Conservation (phyloP, 441 rosid species). For the Gossypium laxum region DNA sequence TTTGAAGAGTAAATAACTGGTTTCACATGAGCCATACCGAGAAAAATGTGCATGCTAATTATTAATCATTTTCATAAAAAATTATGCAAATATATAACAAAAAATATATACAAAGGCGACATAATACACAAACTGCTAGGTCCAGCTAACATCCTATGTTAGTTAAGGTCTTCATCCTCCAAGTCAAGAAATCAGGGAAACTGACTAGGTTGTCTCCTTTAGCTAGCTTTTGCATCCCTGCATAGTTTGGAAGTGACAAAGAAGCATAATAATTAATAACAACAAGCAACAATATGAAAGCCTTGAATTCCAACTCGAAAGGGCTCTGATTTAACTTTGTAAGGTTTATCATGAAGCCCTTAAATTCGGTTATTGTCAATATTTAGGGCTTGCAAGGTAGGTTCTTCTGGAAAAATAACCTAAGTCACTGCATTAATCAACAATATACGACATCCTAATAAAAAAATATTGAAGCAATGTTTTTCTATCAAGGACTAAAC, state of each 20-base stretch:
- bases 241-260: not conserved
- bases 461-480: not conserved
- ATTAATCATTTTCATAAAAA: too few relatives aligned
- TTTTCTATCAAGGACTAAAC: conserved; percentile 6
- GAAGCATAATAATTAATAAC: not conserved
- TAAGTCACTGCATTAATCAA: not conserved
- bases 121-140: not conserved
- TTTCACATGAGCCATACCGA: not conserved
- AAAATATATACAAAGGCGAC: not conserved
- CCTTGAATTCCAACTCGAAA: not conserved
- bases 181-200: not conserved
- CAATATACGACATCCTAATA: not conserved
- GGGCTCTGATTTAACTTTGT: not conserved
- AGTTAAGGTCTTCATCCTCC: not conserved
- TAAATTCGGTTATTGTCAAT: not conserved
- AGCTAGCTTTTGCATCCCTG: not conserved
- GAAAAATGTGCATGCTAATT: not conserved
- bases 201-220: not conserved
- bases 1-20: not conserved
- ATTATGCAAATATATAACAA: not conserved
- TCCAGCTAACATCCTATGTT: not conserved
- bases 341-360: not conserved
- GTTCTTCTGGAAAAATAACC: not conserved
- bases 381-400: not conserved
- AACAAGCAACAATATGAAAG: not conserved